These are phyloP conservation scores for Pleurotus sapidus DNA, from an alignment of 768 basidiomycete genomes.

Conservation along the genomic window DNA sequence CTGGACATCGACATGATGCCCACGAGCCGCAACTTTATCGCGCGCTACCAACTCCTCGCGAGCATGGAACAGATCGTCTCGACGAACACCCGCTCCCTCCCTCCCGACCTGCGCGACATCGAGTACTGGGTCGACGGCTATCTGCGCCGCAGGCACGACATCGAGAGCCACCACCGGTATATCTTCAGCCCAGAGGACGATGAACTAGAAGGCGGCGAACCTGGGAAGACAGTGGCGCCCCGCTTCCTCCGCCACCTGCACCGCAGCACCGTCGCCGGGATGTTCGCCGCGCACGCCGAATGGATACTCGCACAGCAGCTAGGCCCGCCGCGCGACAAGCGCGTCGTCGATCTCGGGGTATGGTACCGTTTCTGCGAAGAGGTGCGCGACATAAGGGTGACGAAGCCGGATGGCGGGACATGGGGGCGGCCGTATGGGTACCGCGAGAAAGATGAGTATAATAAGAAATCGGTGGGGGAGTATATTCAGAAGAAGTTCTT, in stretches of 20 bases:
- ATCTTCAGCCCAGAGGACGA: slow-evolving; percentile 24
- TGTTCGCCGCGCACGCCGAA: slow-evolving; percentile 53
- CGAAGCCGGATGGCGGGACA: neutral
- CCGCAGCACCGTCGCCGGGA: slow-evolving; percentile 44
- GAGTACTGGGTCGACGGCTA: slow-evolving; percentile 50
- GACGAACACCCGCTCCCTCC: slow-evolving; percentile 27
- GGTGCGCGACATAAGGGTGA: neutral
- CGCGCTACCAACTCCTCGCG: slow-evolving; percentile 45
- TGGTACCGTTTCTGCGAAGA: slow-evolving; percentile 47
- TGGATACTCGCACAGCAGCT: slow-evolving; percentile 58
- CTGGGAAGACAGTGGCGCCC: slow-evolving; percentile 12
- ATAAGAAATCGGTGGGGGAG: neutral
- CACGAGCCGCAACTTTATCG: slow-evolving; percentile 46
- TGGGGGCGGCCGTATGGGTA: slow-evolving; percentile 33
- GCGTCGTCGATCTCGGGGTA: slow-evolving; percentile 35
- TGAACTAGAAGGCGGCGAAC: no score
- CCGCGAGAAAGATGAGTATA: neutral
- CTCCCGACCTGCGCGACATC: slow-evolving; percentile 37
- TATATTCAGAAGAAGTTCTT: neutral
- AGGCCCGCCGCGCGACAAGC: slow-evolving; percentile 16
- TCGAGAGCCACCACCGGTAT: slow-evolving; percentile 22
- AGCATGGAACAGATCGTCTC: slow-evolving; percentile 43
- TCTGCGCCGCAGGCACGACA: slow-evolving; percentile 24
- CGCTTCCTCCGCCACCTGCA: slow-evolving; percentile 47
- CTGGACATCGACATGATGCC: slow-evolving; percentile 42